Base-by-base conservation (phyloP, 495 filamentous ascomycete genomes). In the Podospora appendiculata region DNA sequence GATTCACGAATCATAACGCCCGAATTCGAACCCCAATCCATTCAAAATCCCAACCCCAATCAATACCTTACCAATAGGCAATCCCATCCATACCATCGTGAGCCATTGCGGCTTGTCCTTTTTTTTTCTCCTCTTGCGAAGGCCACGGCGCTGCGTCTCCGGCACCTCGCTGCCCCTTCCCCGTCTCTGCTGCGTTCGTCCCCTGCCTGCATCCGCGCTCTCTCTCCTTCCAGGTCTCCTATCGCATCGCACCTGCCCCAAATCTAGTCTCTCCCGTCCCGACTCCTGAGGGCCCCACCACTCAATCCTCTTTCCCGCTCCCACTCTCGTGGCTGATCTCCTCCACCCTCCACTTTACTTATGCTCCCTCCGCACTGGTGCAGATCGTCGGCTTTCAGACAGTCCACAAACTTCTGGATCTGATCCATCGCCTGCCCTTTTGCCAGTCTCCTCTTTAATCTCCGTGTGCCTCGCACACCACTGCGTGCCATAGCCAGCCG, bases 301-400 rank as follows among this genome's bases (percentile, higher is more conserved):
- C 25, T 5, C 25, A 25, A 25, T 25, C 25, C 25, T 25, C 39
- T 43, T 48, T 35, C n/a, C 1, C 13, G 35, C 16, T 50, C 17
- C 49, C 11, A 18, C 25, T 25, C 25, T 25, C 25, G 25, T 25
- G 25, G 25, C 25, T 25, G 25, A 2, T 25, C 5, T 25, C 25
- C 25, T 25, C 25, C 25, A 25, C 36, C 25, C 25, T 25, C 25
- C 25, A 25, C 36, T 38, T 38, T 38, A 13, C 36, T 13, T 38
- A 13, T 38, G 36, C 36, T 11, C 36, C 13, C 36, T 38, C 36
- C 13, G 10, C 36, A 38, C 36, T 43, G 16, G 40, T 45, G 45
- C 45, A 48, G 56, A 54, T 55, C 52, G 41, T 35, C 56, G 39
- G 45, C 49, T 45, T 45, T 51, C 56, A 58, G 39, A 58, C 56